Conservation (phyloP, 768 basidiomycete species). For the Tricholoma saponaceum region DNA sequence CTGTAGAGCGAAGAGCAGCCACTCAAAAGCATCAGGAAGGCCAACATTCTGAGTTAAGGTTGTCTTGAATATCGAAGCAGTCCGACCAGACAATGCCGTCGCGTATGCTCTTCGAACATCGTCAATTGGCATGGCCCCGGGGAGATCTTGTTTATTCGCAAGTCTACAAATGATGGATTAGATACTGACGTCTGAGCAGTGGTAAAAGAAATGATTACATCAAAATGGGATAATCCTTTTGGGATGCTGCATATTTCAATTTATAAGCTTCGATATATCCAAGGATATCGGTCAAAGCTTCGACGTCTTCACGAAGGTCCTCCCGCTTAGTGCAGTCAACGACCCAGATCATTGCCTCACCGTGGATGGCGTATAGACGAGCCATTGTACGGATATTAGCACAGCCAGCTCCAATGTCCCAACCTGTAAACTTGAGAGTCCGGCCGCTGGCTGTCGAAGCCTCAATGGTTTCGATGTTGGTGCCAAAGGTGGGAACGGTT, state of each 20-base stretch:
- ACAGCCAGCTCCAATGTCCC: conserved; percentile 61
- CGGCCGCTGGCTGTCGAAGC: conserved; percentile 17
- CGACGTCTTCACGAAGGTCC: conserved; percentile 23
- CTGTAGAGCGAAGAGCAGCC: conserved; percentile 30
- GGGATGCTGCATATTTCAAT: neutral
- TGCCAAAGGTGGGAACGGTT: conserved; percentile 39
- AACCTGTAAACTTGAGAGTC: conserved; percentile 48
- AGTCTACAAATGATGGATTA: conserved; percentile 27
- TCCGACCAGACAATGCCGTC: conserved; percentile 24
- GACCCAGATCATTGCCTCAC: conserved; percentile 62
- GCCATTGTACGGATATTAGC: conserved; percentile 38
- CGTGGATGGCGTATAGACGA: conserved; percentile 19
- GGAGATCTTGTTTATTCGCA: conserved; percentile 61
- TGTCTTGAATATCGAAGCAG: conserved; percentile 24
- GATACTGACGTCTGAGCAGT: conserved; percentile 16
- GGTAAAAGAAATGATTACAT: conserved; percentile 28
- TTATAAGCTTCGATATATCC: neutral
- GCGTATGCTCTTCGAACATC: conserved; percentile 37
- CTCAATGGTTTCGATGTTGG: conserved; percentile 58
- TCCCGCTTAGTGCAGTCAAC: conserved; percentile 54
- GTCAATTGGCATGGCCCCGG: conserved; percentile 44
- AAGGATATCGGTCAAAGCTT: neutral
- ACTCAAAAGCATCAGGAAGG: conserved; percentile 36
- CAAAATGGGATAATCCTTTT: conserved; percentile 21
- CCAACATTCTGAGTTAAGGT: conserved; percentile 19